phyloP scores from a whole-genome alignment of 257 asterid species.

The Coffea eugenioides region DNA sequence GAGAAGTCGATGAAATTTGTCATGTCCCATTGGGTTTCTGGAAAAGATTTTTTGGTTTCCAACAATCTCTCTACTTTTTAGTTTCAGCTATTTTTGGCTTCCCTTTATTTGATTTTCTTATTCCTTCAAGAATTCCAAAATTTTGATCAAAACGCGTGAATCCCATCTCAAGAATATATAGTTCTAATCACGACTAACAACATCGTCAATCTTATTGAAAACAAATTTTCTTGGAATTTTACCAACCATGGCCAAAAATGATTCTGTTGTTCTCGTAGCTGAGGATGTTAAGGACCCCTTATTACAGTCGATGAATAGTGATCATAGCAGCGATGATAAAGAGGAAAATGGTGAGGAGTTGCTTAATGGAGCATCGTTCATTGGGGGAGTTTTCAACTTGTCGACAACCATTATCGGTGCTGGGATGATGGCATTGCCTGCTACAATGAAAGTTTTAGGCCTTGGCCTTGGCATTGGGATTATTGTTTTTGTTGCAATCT shows the following conservation, averaged over 20 bases:
- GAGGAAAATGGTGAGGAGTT: constrained; percentile 19
- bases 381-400: constrained; percentile 55
- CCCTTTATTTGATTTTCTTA: not conserved
- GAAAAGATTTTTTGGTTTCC: constrained; percentile 19
- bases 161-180: not conserved
- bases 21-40: constrained; percentile 11
- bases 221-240: not conserved
- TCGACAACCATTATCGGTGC: constrained; percentile 68
- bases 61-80: constrained; percentile 17
- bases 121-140: not conserved
- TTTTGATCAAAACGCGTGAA: not conserved
- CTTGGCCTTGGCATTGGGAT: constrained; percentile 42
- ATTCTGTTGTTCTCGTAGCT: constrained; percentile 22
- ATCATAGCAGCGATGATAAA: constrained; percentile 5
- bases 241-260: constrained; percentile 22
- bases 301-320: constrained; percentile 20
- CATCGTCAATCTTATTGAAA: not conserved
- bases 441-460: constrained; percentile 69
- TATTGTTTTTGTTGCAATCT: constrained; percentile 44
- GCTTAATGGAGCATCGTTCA: constrained; percentile 50
- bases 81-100: constrained; percentile 12
- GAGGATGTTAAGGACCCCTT: constrained; percentile 37
- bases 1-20: not conserved
- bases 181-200: not conserved
- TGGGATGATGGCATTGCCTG: constrained; percentile 71